Evolutionary conservation across 2,329 filamentous ascomycete species (phyloP).

Genomic region (Curvularia eragrostidis): DNA sequence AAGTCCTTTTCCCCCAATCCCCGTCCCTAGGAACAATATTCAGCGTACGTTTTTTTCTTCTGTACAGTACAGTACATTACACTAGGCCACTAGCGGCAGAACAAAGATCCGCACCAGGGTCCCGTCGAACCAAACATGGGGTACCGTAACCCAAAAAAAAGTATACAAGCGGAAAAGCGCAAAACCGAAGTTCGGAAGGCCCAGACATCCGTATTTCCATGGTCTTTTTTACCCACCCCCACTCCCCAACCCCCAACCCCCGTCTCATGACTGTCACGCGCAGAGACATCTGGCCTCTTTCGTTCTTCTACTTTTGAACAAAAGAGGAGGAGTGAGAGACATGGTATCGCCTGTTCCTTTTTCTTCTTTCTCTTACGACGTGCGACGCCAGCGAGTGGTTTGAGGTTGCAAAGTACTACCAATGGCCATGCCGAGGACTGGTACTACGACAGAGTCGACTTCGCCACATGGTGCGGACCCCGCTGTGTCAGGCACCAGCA

Average conservation of each 20-base stretch:
- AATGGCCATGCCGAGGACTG: constrained; percentile 11
- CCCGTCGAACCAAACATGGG: not conserved
- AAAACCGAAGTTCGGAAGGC: constrained; percentile 5
- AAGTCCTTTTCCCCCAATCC: too few relatives aligned
- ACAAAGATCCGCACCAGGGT: too few relatives aligned
- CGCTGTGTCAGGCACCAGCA: too few relatives aligned
- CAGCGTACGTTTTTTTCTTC: too few relatives aligned
- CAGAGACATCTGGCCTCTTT: not conserved
- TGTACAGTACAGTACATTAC: too few relatives aligned
- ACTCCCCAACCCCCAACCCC: too few relatives aligned
- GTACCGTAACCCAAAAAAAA: too few relatives aligned
- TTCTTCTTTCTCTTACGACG: not conserved
- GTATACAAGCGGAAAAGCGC: too few relatives aligned
- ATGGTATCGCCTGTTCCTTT: not conserved
- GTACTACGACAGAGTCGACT: not conserved
- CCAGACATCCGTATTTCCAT: constrained; percentile 13
- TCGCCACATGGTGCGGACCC: constrained; percentile 10
- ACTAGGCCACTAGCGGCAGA: too few relatives aligned
- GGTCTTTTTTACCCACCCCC: not conserved
- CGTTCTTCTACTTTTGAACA: not conserved
- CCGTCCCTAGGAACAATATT: too few relatives aligned
- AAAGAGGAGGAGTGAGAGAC: not conserved
- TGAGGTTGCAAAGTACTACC: too few relatives aligned
- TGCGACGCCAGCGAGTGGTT: too few relatives aligned
- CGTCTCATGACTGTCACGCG: constrained; percentile 25